Base-by-base conservation (phyloP, 1,284 basidiomycete genomes). In the Bjerkandera adusta region DNA sequence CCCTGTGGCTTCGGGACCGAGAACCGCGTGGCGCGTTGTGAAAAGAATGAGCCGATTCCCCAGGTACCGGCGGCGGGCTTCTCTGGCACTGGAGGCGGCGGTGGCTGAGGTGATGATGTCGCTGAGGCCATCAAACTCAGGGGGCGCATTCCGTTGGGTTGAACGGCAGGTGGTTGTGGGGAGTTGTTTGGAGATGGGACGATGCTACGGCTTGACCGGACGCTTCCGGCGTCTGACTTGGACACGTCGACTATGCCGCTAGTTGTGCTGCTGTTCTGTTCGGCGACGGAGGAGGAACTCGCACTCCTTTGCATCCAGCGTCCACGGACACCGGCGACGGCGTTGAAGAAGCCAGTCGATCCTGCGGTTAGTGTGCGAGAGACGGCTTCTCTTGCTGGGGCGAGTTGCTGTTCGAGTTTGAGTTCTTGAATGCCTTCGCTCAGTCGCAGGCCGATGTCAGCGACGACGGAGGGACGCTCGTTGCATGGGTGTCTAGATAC, bases 381-480 rank as follows among this genome's bases (percentile, higher is more conserved):
- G 33, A 96, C 80, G 0, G 86, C 92, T 63, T 96, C 92, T 4
- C 90, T 78, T 1, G 92, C 86, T 1, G 93, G 91, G 2, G 85
- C 92, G 3, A 97, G 78, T 56, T 92, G 89, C 65, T 96, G 88
- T 25, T 95, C 90, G 3, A 97, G 66, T 60, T 88, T 90, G 38
- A 97, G 76, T 24, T 96, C 93, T 62, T 96, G 91, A 25, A 97
- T 79, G 2, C 93, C 92, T 68, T 97, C 92, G 51, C 81, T 77
- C 12, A 97, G 75, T 5, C 93, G 83, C 6, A 97, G 74, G 11
- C 92, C 88, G 29, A 97, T 85, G 58, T 97, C 93, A 4, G 90
- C 76, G 2, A 96, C 88, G 1, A 91, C 81, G n/a, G 86, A 88
- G 0, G 88, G 86, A 61, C 89, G 90, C 54, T 91, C 89, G 49